Evolutionary conservation across 345 rosid genomes (phyloP).

Genomic region (Arabidopsis suecica): DNA sequence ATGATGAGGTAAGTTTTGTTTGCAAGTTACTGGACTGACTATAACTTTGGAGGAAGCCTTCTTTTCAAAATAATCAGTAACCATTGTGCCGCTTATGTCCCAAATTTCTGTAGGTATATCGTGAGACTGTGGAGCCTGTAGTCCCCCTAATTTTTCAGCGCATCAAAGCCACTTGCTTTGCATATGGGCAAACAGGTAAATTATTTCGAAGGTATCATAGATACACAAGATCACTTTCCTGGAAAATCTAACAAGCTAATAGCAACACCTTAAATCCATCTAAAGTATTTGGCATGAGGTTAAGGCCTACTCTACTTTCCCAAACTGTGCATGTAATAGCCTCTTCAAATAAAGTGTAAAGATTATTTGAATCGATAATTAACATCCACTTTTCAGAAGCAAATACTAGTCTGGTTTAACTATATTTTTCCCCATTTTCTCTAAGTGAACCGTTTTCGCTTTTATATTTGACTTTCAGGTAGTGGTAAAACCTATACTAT

Average conservation of each 20-base stretch:
- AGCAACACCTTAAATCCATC: slow-evolving; percentile 25
- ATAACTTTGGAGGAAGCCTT: slow-evolving; percentile 3
- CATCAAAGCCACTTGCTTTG: slow-evolving; percentile 97
- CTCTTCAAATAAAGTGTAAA: slow-evolving; percentile 17
- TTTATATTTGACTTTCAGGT: slow-evolving; percentile 55
- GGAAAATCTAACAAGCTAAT: slow-evolving; percentile 17
- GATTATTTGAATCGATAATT: slow-evolving; percentile 3
- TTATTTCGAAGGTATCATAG: slow-evolving; percentile 25
- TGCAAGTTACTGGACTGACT: background rate
- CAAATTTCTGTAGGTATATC: slow-evolving; percentile 67
- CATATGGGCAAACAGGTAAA: slow-evolving; percentile 96
- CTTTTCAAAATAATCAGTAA: slow-evolving; percentile 2
- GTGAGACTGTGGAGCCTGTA: slow-evolving; percentile 93
- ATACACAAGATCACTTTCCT: slow-evolving; percentile 10
- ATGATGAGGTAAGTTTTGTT: slow-evolving; percentile 73
- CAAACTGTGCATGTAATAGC: slow-evolving; percentile 14
- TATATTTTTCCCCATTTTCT: background rate
- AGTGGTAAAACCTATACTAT: slow-evolving; percentile 98
- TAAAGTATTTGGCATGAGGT: slow-evolving; percentile 27
- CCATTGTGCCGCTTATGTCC: slow-evolving; percentile 1
- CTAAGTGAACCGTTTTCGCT: background rate
- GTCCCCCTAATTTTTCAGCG: slow-evolving; percentile 94
- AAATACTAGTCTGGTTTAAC: slow-evolving; percentile 15
- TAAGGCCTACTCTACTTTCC: slow-evolving; percentile 1
- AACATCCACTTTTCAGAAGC: background rate